Evolutionary conservation across 1,139 yeast species (phyloP).

Genomic region (Geotrichum macrosporum): DNA sequence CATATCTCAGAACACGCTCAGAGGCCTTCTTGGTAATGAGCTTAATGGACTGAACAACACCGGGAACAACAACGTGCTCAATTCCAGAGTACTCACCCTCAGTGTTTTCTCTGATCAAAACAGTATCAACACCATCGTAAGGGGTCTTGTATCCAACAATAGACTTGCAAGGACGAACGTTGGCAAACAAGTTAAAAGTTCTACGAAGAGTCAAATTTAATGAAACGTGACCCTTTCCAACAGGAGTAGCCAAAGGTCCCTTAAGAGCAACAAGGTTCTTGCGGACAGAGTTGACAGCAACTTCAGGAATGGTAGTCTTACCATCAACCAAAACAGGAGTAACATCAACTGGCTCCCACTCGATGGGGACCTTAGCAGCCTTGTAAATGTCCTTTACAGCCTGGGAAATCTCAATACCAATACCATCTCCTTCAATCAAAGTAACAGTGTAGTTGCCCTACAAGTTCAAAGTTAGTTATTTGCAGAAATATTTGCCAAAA

Average conservation of each 20-base stretch:
- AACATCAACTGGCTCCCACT: conserved; percentile 88
- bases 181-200: conserved; percentile 92
- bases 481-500: not conserved
- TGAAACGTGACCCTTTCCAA: conserved; percentile 71
- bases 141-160: conserved; percentile 93
- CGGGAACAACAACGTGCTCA: conserved; percentile 96
- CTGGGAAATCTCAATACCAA: conserved; percentile 93
- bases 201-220: conserved; percentile 95
- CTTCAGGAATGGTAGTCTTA: conserved; percentile 74
- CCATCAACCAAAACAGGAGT: conserved; percentile 65
- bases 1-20: conserved; percentile 96
- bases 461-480: not conserved
- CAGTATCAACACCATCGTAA: conserved; percentile 83
- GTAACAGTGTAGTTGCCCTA: conserved; percentile 73
- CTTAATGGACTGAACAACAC: conserved; percentile 95
- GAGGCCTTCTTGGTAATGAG: conserved; percentile 92
- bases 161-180: conserved; percentile 86
- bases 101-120: conserved; percentile 92
- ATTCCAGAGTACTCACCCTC: conserved; percentile 99
- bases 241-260: conserved; percentile 92
- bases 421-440: conserved; percentile 92
- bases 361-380: conserved; percentile 82
- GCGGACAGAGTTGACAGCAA: conserved; percentile 88
- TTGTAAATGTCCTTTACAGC: conserved; percentile 87
- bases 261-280: conserved; percentile 96